Conservation (phyloP, 1,139 yeast genomes). For the Taphrina sp. region DNA sequence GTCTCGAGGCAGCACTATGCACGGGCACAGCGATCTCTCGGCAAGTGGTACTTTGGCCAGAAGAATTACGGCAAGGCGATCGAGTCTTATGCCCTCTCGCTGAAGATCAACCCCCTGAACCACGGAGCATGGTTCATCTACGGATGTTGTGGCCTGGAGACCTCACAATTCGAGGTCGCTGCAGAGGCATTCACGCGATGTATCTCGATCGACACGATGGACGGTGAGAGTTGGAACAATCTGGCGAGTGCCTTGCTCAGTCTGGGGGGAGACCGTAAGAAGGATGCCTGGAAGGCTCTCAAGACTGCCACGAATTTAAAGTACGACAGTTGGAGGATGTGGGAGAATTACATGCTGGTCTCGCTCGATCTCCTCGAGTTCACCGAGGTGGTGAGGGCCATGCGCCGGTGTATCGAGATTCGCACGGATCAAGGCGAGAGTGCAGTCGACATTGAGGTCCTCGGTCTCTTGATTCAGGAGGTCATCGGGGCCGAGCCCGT, state of each 20-base stretch:
- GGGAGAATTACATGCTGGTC: constrained; percentile 81
- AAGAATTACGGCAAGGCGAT: constrained; percentile 60
- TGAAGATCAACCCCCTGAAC: constrained; percentile 71
- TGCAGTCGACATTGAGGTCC: constrained; percentile 69
- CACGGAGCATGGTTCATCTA: constrained; percentile 88
- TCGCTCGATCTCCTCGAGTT: constrained; percentile 80
- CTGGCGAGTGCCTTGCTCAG: constrained; percentile 75
- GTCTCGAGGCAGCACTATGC: constrained; percentile 63
- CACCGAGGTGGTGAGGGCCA: constrained; percentile 79
- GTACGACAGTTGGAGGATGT: constrained; percentile 79
- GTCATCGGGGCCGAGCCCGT: constrained; percentile 54
- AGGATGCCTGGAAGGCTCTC: constrained; percentile 38
- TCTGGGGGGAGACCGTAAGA: constrained; percentile 39
- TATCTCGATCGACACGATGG: constrained; percentile 78
- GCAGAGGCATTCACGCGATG: constrained; percentile 93
- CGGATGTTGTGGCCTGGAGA: constrained; percentile 85
- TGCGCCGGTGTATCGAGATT: constrained; percentile 59
- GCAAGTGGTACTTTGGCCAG: constrained; percentile 61
- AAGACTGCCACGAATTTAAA: constrained; percentile 38
- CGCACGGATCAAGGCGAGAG: constrained; percentile 60
- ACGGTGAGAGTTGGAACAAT: constrained; percentile 90
- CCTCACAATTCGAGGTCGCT: constrained; percentile 69
- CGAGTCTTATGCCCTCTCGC: constrained; percentile 68
- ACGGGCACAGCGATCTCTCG: constrained; percentile 80
- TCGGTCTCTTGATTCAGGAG: constrained; percentile 70